Evolutionary conservation across 371 early-diverging fungal genomes (phyloP), one percentile per base, ranked within the genome.

Genomic region (Syncephalis fuscata): DNA sequence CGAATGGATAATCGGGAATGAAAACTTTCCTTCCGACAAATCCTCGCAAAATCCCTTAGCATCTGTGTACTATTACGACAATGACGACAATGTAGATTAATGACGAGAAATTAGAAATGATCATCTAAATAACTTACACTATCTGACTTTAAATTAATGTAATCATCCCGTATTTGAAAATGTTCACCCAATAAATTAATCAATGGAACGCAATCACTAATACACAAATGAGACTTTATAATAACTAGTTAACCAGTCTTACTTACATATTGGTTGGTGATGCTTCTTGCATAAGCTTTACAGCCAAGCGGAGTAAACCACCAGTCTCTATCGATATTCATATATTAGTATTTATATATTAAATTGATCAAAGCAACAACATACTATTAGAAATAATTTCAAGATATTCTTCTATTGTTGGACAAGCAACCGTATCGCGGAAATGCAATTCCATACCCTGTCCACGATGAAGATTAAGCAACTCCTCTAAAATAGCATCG

Each of bases 41-140:
- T 97, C 98, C 65, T 97, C 95, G 51, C 92, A 92, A 59, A 85
- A 97, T 19, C 95, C 94, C 59, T 97, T 97, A 66, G 82, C 85
- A 39, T 83, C 74, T 7, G 81, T 67, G 52, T 90, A 96, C 78
- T 85, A 54, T 17, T 15, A 22, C 3, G 19, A 14, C 37, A 14
- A 26, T 3, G 37, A 48, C 32, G 9, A 19, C 39, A 38, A 20
- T 8, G 24, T 19, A 39, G 23, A 15, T 43, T 17, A 19, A 10
- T 50, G 15, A 37, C 19, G 0, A 19, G 40, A 17, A 14, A 22
- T 23, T 39, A 25, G 10, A 24, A 36, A 17, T 21, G 32, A 17
- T 2, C 3, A 22, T 41, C 32, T 21, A 2, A 43, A 2, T 14
- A 20, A 46, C 44, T 50, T 76, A 82, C 88, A 51, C 75, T 71